Evolutionary conservation across 768 basidiomycete genomes (phyloP).

Genomic region (Suillus variegatus): DNA sequence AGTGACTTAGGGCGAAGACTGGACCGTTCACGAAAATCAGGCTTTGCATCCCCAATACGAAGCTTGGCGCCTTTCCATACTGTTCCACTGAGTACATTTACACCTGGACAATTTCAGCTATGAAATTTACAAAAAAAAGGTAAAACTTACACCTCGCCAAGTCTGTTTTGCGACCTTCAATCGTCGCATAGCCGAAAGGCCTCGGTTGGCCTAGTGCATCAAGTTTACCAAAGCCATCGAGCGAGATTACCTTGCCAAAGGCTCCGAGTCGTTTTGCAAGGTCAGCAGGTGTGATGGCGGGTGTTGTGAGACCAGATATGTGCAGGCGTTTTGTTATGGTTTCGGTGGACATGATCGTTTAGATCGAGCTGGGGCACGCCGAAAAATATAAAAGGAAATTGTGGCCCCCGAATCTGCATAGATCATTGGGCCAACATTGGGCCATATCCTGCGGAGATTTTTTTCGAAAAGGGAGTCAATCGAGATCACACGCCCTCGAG

Average conservation of each 20-base stretch:
- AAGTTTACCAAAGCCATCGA: conserved; percentile 68
- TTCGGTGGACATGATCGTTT: conserved; percentile 2
- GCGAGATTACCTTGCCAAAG: conserved; percentile 67
- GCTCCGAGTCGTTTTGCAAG: conserved; percentile 56
- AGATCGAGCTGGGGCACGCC: too few relatives aligned
- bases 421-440: too few relatives aligned
- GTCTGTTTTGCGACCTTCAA: conserved; percentile 61
- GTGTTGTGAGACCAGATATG: conserved; percentile 75
- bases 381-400: too few relatives aligned
- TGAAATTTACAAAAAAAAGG: not conserved
- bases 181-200: conserved; percentile 73
- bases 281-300: conserved; percentile 57
- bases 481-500: too few relatives aligned
- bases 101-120: conserved; percentile 42
- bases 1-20: not conserved
- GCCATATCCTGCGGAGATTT: too few relatives aligned
- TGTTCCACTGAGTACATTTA: conserved; percentile 75
- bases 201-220: conserved; percentile 68
- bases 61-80: conserved; percentile 89
- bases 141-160: conserved; percentile 61
- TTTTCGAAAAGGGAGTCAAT: too few relatives aligned
- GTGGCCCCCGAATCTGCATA: too few relatives aligned
- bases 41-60: conserved; percentile 81
- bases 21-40: conserved; percentile 67
- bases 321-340: conserved; percentile 59